Evolutionary conservation across 176 grass and related monocot genomes (phyloP), one percentile per base, ranked within the genome.

Genomic region (Paspalum vaginatum): DNA sequence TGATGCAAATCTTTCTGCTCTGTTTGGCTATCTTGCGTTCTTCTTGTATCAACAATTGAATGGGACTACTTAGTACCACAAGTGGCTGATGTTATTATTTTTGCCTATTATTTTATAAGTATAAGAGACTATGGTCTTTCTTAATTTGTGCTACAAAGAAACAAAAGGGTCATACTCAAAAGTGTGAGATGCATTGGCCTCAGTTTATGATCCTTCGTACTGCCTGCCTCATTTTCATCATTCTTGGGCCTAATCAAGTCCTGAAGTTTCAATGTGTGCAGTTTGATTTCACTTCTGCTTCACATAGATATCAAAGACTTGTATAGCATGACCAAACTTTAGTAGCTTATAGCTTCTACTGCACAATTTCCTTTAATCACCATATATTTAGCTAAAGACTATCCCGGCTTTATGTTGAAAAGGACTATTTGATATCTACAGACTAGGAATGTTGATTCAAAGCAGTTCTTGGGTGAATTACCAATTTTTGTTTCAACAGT

Each of bases 401-500:
- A 5, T 3, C 60, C 26, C 24, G 46, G 2, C 20, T 63, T 71
- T 40, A 54, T n/a, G 7, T n/a, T 47, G 9, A 88, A 16, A 20
- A 72, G 12, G 39, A 43, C 58, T 71, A 20, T 68, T 70, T 81
- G 49, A 32, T 40, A 25, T 77, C 20, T 38, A 27, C 87, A 95
- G 92, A 93, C 78, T 27, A 93, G 86, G 71, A 93, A 93, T 84
- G 88, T 98, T 83, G 92, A 98, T 91, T 95, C 88, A 11, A 87
- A 91, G 78, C 95, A 93, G 54, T 98, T 93, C 67, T 73, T 98
- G 52, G 92, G 95, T 83, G 90, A 94, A 69, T 81, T 98, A 51
- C 95, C 95, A 10, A 27, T 42, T 52, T 98, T 98, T 86, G 88
- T 91, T 80, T 95, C 84, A 20, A 70, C 49, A 37, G 62, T 98